Evolutionary conservation across 2,329 filamentous ascomycete genomes (phyloP).

Genomic region (Lachnellula subtilissima): DNA sequence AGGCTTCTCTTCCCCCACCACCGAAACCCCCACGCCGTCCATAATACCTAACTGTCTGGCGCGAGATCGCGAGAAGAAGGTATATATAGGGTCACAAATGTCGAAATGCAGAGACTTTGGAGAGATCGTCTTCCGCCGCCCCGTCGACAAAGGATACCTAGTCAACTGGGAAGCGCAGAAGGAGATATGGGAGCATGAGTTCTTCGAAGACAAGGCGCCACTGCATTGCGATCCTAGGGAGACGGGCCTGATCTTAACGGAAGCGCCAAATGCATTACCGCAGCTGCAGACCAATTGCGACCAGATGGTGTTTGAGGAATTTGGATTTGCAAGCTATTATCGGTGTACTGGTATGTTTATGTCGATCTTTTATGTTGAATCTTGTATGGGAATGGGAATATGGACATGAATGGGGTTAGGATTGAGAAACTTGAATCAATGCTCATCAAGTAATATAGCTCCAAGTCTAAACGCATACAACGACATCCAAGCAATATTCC

Average conservation of each 20-base stretch:
- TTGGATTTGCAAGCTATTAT: conserved; percentile 83
- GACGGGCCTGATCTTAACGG: conserved; percentile 78
- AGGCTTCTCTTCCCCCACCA: conserved; percentile 53
- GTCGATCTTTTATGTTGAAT: no score
- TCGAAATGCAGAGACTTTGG: conserved; percentile 81
- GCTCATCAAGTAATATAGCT: conserved; percentile 40
- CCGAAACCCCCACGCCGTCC: conserved; percentile 49
- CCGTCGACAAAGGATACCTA: conserved; percentile 89
- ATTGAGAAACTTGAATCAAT: background rate
- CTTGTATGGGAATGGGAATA: no score
- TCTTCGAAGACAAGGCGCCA: conserved; percentile 66
- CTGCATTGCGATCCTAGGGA: conserved; percentile 69
- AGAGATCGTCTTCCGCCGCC: conserved; percentile 79
- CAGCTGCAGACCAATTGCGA: conserved; percentile 85
- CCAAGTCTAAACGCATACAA: conserved; percentile 78
- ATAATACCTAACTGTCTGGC: conserved; percentile 86
- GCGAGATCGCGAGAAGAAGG: conserved; percentile 71
- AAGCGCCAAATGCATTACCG: conserved; percentile 78
- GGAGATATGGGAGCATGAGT: conserved; percentile 89
- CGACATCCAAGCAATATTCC: conserved; percentile 66
- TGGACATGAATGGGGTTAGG: no score
- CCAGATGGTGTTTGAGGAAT: conserved; percentile 97
- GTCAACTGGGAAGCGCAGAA: conserved; percentile 97
- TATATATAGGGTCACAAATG: conserved; percentile 76
- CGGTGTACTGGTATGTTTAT: conserved; percentile 59